A percentile compares a stretch with the other conserved stretches of the same genome.
Conservation (phyloP, 192 early-diverging fungal species). For the Thoreauomyces humboldtii region DNA sequence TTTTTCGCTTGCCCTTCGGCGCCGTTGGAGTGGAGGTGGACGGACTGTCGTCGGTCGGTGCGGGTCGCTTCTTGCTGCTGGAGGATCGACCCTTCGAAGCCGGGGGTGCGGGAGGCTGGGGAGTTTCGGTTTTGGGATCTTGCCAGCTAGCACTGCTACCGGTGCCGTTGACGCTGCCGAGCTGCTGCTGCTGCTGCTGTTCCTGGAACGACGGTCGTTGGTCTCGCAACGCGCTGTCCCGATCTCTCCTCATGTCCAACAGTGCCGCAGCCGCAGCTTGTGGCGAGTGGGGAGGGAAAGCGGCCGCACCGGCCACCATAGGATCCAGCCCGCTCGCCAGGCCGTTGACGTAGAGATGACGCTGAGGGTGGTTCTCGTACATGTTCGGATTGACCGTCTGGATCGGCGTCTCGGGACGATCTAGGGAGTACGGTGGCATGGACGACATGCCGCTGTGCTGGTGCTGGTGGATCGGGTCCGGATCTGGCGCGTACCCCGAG, state of each 20-base stretch:
- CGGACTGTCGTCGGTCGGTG: background rate
- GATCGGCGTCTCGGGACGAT: background rate
- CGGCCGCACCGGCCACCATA: background rate
- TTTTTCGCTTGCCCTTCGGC: background rate
- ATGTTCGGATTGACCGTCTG: constrained; percentile 4
- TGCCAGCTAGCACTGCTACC: background rate
- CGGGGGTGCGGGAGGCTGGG: background rate
- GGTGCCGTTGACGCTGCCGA: background rate
- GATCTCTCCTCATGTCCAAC: constrained; percentile 8
- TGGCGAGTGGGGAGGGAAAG: constrained; percentile 16
- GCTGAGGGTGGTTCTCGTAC: background rate
- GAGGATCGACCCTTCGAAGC: background rate
- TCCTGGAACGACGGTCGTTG: background rate
- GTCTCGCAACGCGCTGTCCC: background rate
- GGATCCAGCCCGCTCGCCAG: constrained; percentile 1
- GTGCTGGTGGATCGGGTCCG: background rate
- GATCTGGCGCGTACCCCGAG: too few relatives aligned
- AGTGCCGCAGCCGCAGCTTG: constrained; percentile 18
- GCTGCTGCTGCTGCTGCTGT: background rate
- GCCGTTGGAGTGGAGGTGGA: background rate
- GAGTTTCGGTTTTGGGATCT: background rate
- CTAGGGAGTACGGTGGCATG: too few relatives aligned
- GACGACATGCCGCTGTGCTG: background rate
- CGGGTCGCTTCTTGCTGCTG: background rate
- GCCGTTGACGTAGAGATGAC: background rate